phyloP scores from a whole-genome alignment of 177 flowering plant species.

The Vitis hybrid region DNA sequence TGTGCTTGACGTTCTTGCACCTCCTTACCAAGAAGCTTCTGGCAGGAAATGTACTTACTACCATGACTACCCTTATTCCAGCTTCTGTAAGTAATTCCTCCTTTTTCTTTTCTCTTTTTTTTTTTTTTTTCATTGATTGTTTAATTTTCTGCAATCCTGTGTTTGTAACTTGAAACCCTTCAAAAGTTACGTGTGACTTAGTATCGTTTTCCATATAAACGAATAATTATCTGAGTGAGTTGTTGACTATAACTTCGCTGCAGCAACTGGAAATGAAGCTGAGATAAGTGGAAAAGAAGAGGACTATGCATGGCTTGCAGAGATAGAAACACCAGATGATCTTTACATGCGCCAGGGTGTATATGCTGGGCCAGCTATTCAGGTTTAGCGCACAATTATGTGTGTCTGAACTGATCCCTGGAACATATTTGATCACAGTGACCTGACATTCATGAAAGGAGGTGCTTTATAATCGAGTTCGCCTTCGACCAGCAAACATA shows the following conservation, averaged over 20 bases:
- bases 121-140: neutral
- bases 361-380: conserved; percentile 72
- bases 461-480: no score
- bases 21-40: conserved; percentile 73
- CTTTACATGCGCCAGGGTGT: conserved; percentile 74
- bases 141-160: no score
- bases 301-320: conserved; percentile 87
- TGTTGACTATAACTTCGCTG: neutral
- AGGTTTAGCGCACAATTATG: conserved; percentile 20
- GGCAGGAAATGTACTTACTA: conserved; percentile 91
- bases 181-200: neutral
- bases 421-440: no score
- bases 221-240: neutral
- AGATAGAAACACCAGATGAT: conserved; percentile 73
- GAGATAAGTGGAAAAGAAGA: conserved; percentile 45
- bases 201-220: neutral
- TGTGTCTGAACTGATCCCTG: no score
- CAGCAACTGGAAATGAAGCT: conserved; percentile 36
- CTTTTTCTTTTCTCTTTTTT: neutral
- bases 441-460: no score
- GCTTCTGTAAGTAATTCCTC: conserved; percentile 47
- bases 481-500: no score
- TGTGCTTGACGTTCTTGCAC: conserved; percentile 87
- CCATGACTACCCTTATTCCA: conserved; percentile 72
- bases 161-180: neutral